phyloP scores from a whole-genome alignment of 352 stramenopile genomes.

The Phytophthora palmivora region DNA sequence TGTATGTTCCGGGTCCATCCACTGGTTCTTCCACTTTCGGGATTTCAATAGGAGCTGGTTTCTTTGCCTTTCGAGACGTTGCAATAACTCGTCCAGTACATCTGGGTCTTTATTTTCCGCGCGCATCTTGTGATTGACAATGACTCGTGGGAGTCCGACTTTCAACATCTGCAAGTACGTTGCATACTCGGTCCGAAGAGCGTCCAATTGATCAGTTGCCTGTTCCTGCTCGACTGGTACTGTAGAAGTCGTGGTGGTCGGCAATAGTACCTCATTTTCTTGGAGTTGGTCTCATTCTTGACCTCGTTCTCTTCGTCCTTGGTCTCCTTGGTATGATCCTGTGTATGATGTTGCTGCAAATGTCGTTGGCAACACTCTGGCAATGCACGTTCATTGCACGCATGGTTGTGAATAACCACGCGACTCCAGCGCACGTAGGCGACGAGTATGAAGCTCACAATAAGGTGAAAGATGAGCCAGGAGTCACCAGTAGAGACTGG shows the following conservation, averaged over 20 bases:
- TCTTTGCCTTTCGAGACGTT: constrained; percentile 36
- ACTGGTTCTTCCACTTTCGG: constrained; percentile 30
- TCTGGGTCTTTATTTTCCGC: constrained; percentile 60
- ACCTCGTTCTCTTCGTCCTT: constrained; percentile 5
- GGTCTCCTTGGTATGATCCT: constrained; percentile 7
- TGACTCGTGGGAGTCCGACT: constrained; percentile 65
- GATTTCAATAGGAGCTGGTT: constrained; percentile 42
- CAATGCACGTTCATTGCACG: constrained; percentile 26
- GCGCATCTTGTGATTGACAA: constrained; percentile 82
- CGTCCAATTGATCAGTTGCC: constrained; percentile 16
- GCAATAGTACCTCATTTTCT: constrained; percentile 21
- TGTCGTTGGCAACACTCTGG: constrained; percentile 26
- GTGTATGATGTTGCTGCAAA: constrained; percentile 17
- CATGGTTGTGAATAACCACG: constrained; percentile 38
- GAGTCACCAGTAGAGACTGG: constrained; percentile 17
- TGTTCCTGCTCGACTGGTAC: constrained; percentile 16
- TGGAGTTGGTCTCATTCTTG: not conserved
- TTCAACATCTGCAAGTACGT: constrained; percentile 86
- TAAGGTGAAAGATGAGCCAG: constrained; percentile 47
- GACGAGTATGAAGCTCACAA: constrained; percentile 52
- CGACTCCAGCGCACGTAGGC: constrained; percentile 52
- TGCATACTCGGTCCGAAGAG: constrained; percentile 36
- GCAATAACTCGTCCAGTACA: constrained; percentile 64
- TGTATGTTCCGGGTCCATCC: constrained; percentile 43
- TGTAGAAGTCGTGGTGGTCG: constrained; percentile 4